A percentile compares a stretch with the other conserved stretches of the same genome.
These are phyloP conservation scores for Antitrichia curtipendula DNA, from an alignment of 225 moss, liverwort and hornwort species.

Conservation along the genomic window DNA sequence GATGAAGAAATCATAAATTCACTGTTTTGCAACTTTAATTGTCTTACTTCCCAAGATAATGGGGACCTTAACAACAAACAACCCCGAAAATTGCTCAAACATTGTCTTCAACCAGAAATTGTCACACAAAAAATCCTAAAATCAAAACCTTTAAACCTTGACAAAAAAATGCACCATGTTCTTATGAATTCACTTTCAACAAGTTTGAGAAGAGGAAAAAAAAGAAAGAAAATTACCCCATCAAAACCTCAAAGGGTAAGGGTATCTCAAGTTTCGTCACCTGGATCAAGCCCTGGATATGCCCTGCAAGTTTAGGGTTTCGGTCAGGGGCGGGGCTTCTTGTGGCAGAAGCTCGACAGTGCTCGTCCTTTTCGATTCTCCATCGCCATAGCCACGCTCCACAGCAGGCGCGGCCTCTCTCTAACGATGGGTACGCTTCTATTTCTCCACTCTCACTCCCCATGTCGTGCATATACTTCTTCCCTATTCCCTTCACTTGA, in stretches of 20 bases:
- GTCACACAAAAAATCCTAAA: not conserved
- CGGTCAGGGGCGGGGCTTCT: not conserved
- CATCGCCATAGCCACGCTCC: not conserved
- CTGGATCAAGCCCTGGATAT: not conserved
- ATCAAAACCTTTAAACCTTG: not conserved
- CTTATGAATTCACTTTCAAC: not conserved
- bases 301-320: not conserved
- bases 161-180: not conserved
- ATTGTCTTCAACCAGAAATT: not conserved
- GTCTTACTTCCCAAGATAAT: accelerated
- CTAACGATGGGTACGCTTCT: not conserved
- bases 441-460: not conserved
- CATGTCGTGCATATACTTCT: not conserved
- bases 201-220: not conserved
- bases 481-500: not conserved
- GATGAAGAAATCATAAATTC: not conserved
- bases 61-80: not conserved
- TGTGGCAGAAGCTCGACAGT: not conserved
- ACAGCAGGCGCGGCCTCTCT: not conserved
- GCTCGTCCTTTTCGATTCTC: not conserved
- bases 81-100: accelerated
- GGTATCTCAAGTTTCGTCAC: not conserved
- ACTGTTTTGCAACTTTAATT: accelerated
- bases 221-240: too few species aligned
- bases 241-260: not conserved